Base-by-base conservation (phyloP, 805 yeast species). In the Metahyphopichia silvanorum region DNA sequence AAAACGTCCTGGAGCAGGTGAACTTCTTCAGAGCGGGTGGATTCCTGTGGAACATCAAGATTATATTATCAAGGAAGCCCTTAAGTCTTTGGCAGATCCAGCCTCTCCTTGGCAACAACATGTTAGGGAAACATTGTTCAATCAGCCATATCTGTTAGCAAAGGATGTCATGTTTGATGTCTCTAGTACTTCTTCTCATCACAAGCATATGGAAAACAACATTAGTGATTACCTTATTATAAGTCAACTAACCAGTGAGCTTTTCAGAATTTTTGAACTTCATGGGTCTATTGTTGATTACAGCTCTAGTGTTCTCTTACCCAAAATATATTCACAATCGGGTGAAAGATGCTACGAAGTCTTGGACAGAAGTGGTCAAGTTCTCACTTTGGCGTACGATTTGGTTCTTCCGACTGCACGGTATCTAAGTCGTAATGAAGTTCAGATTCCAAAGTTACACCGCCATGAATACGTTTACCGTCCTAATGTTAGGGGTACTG, bases 51-150 rank as follows among this genome's bases (percentile, higher is more conserved):
- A 86, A 36, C 91, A 87, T 42, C 94, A 88, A 47, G 97, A 93
- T 50, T 86, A 85, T 49, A 74, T 87, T 8, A 84, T 93, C 38
- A 83, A 86, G 49, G 95, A 88, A 49, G 96, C 96, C 0, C 65
- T 93, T 42, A 78, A 80, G 43, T 85, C 88, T 18, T 60, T 93
- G 37, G 83, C 95, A 0, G 89, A 88, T 53, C 91, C 96, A 0
- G 79, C 93, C 1, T 86, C 96, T 0, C 89, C 95, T 1, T 88
- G 96, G 94, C 93, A 89, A 43, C 86, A 80, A 42, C 95, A 88
- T 54, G 96, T 93, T 0, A 74, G 96, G 49, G 84, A 82, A 33
- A 83, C 93, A 0, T 61, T 93, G 21, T 93, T 93, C 55, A 71
- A 84, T 11, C 94, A 86, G 46, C 88, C 96, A 0, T 82, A 87